phyloP scores from a whole-genome alignment of 108 stramenopile genomes.

The Epithemia pelagica region DNA sequence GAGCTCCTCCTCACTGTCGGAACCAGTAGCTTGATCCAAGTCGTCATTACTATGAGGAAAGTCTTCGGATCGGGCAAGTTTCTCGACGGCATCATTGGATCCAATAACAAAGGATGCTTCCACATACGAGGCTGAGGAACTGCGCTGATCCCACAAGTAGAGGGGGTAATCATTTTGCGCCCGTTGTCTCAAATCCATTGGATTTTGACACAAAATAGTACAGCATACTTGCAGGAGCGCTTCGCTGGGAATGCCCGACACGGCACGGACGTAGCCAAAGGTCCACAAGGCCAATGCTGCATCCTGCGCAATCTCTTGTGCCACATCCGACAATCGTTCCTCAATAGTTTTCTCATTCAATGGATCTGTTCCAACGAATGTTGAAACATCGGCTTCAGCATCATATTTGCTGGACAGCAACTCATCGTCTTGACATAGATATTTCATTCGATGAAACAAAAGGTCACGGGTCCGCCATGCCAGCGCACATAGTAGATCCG shows the following conservation, averaged over 20 bases:
- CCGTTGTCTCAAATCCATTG: conserved; percentile 19
- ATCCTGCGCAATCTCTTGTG: conserved; percentile 45
- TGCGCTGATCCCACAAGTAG: neutral
- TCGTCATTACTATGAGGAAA: conserved; percentile 6
- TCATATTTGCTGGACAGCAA: neutral
- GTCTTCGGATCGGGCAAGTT: conserved; percentile 33
- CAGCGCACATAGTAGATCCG: conserved; percentile 33
- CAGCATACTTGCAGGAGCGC: conserved; percentile 40
- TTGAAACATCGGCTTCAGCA: conserved; percentile 8
- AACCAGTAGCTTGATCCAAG: neutral
- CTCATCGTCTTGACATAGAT: conserved; percentile 25
- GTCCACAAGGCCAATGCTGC: conserved; percentile 44
- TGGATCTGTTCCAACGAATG: neutral
- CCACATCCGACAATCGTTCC: conserved; percentile 26
- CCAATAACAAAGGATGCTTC: conserved; percentile 11
- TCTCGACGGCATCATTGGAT: conserved; percentile 32
- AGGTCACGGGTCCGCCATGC: conserved; percentile 37
- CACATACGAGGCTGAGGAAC: neutral
- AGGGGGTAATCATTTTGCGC: conserved; percentile 21
- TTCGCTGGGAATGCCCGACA: conserved; percentile 30
- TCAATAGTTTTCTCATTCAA: conserved; percentile 13
- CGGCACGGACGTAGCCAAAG: conserved; percentile 41
- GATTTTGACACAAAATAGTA: conserved; percentile 47
- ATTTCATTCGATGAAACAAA: conserved; percentile 31
- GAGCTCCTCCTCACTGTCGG: neutral